Evolutionary conservation across 441 rosid genomes (phyloP), one percentile per base, ranked within the genome.

Genomic region (Erodium trifolium): DNA sequence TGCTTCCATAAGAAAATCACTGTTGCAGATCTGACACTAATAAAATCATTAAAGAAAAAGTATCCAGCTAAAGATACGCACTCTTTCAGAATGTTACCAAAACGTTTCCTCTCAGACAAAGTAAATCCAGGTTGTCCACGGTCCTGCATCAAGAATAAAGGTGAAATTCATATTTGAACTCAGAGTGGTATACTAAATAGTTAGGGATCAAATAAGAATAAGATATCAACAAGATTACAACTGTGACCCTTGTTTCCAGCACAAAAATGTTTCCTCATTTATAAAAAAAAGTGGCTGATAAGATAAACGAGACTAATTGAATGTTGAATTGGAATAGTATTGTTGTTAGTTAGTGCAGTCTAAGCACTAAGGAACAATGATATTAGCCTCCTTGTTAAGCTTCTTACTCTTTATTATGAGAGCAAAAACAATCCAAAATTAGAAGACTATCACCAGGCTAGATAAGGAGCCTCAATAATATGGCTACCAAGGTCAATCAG

Each of bases 101-200:
- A 94, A 14, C 97, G 92, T 75, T 84, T 85, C 82, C 99, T 94
- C 85, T 94, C 99, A 66, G 88, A 69, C 80, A 87, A 77, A 65
- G 99, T 94, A 78, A 92, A 92, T 77, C 98, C 99, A 73, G 98
- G 99, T 76, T 92, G 98, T 66, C 99, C 98, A 1, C 85, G 82
- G 71, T 94, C 99, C 98, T 94, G 84, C 72, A 73, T 71, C 41
- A 69, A 68, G 67, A 41, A 76, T 18, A 64, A 72, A 65, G 66
- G 19, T 55, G 18, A 35, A 71, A 70, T 51, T 18, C 67, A 74
- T 23, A 72, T 39, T 14, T 47, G 14, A 55, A 17, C 31, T 47
- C 9, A 2, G 27, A 39, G 16, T 14, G 27, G 31, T 18, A 29
- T 3, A 17, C 75, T 39, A 69, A 18, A 69, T 9, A 59, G 66